A percentile compares a stretch with the other conserved stretches of the same genome.
phyloP scores from a whole-genome alignment of 2,329 filamentous ascomycete genomes.

The Pseudogymnoascus sp. region DNA sequence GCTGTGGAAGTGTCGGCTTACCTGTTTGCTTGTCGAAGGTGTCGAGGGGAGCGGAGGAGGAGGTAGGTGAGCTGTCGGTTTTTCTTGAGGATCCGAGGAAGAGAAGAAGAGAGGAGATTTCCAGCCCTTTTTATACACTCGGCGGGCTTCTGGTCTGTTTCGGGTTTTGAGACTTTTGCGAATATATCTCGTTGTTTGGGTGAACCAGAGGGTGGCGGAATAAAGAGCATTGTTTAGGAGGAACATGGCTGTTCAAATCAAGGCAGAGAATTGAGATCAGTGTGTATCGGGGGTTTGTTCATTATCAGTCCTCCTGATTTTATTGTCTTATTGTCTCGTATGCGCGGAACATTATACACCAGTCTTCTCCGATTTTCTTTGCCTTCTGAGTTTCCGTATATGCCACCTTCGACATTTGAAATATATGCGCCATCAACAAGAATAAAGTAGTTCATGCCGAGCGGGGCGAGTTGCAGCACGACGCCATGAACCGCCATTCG shows the following conservation, averaged over 20 bases:
- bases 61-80: neutral
- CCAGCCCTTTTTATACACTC: neutral
- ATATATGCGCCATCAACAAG: neutral
- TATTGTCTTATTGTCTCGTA: neutral
- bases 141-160: neutral
- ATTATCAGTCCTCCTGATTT: neutral
- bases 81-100: neutral
- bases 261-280: neutral
- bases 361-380: neutral
- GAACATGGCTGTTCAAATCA: neutral
- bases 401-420: neutral
- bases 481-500: neutral
- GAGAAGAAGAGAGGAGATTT: neutral
- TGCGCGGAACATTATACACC: neutral
- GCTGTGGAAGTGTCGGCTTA: neutral
- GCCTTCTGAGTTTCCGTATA: neutral
- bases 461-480: neutral
- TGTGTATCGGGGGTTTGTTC: neutral
- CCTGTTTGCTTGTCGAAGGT: neutral
- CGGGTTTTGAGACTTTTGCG: neutral
- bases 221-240: neutral
- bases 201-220: neutral
- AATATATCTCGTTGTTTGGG: neutral
- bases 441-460: constrained; percentile 39
- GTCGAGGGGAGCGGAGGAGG: neutral